Evolutionary conservation across 2,329 filamentous ascomycete genomes (phyloP).

Genomic region (Fusarium solani-melongenae): DNA sequence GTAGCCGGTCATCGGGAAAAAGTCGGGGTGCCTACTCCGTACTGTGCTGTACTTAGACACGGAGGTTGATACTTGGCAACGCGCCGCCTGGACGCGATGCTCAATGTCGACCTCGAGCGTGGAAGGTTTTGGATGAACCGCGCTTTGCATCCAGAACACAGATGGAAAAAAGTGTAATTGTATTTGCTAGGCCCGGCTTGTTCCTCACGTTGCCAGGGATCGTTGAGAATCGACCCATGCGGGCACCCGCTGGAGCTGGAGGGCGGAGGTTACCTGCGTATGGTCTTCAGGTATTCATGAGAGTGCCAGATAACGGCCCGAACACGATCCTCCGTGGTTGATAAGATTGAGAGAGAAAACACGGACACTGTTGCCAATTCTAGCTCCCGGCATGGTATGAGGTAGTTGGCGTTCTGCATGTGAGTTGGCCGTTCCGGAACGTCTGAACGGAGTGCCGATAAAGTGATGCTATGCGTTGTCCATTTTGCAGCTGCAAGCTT

Average conservation of each 20-base stretch:
- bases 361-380: slow-evolving; percentile 7
- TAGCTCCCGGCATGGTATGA: slow-evolving; percentile 13
- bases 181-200: neutral
- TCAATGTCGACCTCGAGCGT: neutral
- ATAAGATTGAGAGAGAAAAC: neutral
- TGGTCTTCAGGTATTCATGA: slow-evolving; percentile 17
- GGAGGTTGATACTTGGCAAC: neutral
- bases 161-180: neutral
- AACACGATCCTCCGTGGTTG: slow-evolving; percentile 1
- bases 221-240: neutral
- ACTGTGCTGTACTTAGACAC: neutral
- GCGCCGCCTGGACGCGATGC: neutral
- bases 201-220: neutral
- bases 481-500: slow-evolving; percentile 10
- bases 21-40: slow-evolving; percentile 1
- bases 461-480: neutral
- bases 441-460: neutral
- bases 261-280: slow-evolving; percentile 13
- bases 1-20: neutral
- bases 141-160: neutral
- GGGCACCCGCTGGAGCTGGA: neutral
- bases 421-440: slow-evolving; percentile 1
- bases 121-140: neutral
- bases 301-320: slow-evolving; percentile 22
- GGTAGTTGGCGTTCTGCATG: neutral